These are phyloP conservation scores for Oenanthe sinensis DNA, from an alignment of 129 eudicot species.

Conservation along the genomic window DNA sequence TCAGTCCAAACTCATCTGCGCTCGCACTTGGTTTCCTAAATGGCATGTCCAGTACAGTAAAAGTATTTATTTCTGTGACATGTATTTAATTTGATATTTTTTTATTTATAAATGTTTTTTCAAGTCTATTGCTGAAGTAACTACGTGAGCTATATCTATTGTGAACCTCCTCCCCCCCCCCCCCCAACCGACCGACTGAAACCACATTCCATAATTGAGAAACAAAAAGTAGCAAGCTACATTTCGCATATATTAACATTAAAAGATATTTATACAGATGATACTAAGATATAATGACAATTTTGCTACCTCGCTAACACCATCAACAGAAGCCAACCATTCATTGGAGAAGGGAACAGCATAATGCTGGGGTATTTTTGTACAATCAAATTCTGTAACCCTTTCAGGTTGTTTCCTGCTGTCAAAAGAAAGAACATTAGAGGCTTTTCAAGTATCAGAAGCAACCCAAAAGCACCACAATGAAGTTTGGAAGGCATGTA, in stretches of 20 bases:
- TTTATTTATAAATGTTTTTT: not conserved
- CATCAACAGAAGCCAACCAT: conserved; percentile 92
- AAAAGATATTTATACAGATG: not conserved
- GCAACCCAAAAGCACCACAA: not conserved
- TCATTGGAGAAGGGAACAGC: conserved; percentile 89
- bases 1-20: too few species aligned
- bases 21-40: too few species aligned
- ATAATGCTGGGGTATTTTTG: conserved; percentile 38
- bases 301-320: conserved; percentile 80
- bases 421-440: conserved; percentile 12
- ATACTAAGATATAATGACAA: not conserved
- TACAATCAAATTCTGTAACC: conserved; percentile 22
- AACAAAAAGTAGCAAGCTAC: not conserved
- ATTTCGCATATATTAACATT: not conserved
- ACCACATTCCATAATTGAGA: not conserved
- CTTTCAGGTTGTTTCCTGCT: conserved; percentile 40
- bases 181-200: not conserved
- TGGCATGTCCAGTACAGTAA: not conserved
- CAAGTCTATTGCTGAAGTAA: not conserved
- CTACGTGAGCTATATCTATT: not conserved
- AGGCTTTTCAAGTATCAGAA: conserved; percentile 7
- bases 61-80: not conserved
- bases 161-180: not conserved
- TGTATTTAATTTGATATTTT: not conserved
- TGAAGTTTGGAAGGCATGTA: conserved; percentile 5